Evolutionary conservation across 1,139 yeast species (phyloP), one percentile per base, ranked within the genome.

Genomic region (Pichia sp.): DNA sequence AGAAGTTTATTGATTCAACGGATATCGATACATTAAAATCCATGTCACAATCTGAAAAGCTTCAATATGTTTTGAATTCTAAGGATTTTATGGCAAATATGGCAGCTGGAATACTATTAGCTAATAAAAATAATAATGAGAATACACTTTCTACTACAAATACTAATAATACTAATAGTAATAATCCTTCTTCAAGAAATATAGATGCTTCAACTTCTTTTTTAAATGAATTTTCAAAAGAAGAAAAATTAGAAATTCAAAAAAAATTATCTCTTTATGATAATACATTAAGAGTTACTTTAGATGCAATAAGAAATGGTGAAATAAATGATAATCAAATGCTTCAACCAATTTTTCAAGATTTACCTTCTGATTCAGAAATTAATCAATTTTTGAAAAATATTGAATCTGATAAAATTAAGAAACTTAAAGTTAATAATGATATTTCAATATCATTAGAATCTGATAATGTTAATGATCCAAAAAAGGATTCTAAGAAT

Each of bases 301-400:
- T 64, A 33, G 55, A 51, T 32, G 61, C 64, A 4, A 62, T 60
- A 43, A 62, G 58, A 47, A 60, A 54, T 49, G 55, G 63, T 43
- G 58, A 57, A 37, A 46, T 55, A 9, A 55, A 60, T 25, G 55
- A 55, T 36, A 48, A 52, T 12, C 30, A 34, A 22, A 23, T 34
- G 10, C 22, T 40, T 12, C 24, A 37, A 11, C 44, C 49, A 16
- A 23, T 38, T 11, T 40, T 43, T 22, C 40, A 40, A 7, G 20
- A 30, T 32, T 27, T 41, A 12, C 42, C 47, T 4, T 37, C 41
- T 27, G 49, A 46, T 25, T 24, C 10, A 3, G 43, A 41, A 25
- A 37, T 47, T 43, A 40, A 44, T 23, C 43, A 44, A 27, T 28
- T 42, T 10, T 30, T 45, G 9, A 35, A 40, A 40, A 31, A 40